Base-by-base conservation (phyloP, 305 asterid genomes). In the Andrographis paniculata region DNA sequence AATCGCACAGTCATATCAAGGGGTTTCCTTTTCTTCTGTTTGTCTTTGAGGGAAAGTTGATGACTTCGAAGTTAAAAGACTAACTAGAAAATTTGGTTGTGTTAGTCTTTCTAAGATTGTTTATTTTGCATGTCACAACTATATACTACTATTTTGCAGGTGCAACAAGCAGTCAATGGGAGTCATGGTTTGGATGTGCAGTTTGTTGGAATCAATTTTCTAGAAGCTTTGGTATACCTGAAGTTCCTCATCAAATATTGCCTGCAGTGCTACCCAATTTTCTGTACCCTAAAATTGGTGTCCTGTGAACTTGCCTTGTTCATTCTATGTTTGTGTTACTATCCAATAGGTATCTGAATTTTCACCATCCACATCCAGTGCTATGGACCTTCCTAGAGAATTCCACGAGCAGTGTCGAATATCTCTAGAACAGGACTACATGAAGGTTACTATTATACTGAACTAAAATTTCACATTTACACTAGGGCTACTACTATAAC, bases 351-450 rank as follows among this genome's bases (percentile, higher is more conserved):
- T 89, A 47, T 89, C 96, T 62, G 98, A 89, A 73, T 85, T 85
- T 75, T 80, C 92, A 58, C 98, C 92, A 30, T 73, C 95, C 58
- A 80, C 96, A 56, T 65, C 94, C 45, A 69, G 78, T 56, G 89
- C 87, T 40, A 71, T 86, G 95, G 95, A 95, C 54, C 94, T 85
- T 73, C 94, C 98, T 22, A 80, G 87, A 59, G 98, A 89, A 71
- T 85, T 80, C 65, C 98, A 89, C 30, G 82, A 86, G 63, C 84
- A 72, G 62, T 89, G 98, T 66, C 76, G 76, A 49, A 67, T 62
- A 55, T 89, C 94, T 18, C 59, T 89, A 59, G 98, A 89, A 81
- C 75, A 63, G 40, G 88, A 78, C 62, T 85, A 76, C 66, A 65
- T 89, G 67, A 83, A 85, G 97, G 97, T 88, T 62, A 53, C 51